Evolutionary conservation across 2,329 filamentous ascomycete genomes (phyloP), one percentile per base, ranked within the genome.

Genomic region (Aspergillus brunneoviolaceus): DNA sequence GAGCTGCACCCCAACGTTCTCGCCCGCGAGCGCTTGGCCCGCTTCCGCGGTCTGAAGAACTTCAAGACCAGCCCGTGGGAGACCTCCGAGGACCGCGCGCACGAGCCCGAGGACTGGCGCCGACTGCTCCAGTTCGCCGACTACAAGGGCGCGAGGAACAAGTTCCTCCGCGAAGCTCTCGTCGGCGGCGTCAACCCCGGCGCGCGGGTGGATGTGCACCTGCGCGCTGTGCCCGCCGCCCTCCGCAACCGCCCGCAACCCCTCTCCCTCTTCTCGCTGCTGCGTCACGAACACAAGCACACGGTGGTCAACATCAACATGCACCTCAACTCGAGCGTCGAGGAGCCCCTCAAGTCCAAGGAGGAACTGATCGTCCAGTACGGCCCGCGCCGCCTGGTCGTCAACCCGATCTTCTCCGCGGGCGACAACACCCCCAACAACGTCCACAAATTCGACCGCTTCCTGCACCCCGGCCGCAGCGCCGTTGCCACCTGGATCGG

Each of bases 371-470:
- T 99, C 62, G 84, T 96, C 58, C 95, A 98, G 77, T 96, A 91
- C 72, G 95, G 95, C 23, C 88, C 94, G 11, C 89, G 95, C 55
- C 87, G 95, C 54, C 88, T 97, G 70, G 80, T 93, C 60, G 87
- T 97, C 78, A 94, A 95, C 70, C 95, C 95, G 11, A 82, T 98
- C 50, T 97, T 94, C 81, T 97, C 93, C 0, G 87, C 91, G 72
- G 83, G 86, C n/a, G 94, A 93, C 59, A 92, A 89, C 72, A 97
- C 94, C 0, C 91, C 92, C 51, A 98, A 98, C 79, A 89, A 99
- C 72, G 93, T 99, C 14, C 93, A 98, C 84, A 99, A 99, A 76
- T 98, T 92, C 77, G 90, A 92, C 76, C 89, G 94, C 31, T 99
- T 87, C 79, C 80, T 98, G 5, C 92, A 98, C 75, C 93, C 95